Percentiles rank a stretch among this genome's conserved stretches.
Conservation (phyloP, 2,329 filamentous ascomycete genomes). For the Ceratocystis harringtonii region DNA sequence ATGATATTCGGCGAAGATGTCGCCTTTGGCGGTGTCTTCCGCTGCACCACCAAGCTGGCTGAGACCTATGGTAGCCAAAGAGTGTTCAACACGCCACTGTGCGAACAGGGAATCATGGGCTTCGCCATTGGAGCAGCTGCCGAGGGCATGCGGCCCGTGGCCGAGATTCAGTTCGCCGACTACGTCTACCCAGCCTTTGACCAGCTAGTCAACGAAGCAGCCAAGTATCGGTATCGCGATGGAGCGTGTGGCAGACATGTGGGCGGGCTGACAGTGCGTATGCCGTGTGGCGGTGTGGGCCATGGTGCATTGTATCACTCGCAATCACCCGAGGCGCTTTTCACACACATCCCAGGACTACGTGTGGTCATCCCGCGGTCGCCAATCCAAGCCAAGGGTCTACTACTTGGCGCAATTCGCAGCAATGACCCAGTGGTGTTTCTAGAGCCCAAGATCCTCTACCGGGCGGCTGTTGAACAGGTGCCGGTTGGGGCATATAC, state of each 20-base stretch:
- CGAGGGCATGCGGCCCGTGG: constrained; percentile 82
- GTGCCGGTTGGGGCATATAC: constrained; percentile 68
- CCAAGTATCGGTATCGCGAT: constrained; percentile 71
- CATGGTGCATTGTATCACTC: constrained; percentile 82
- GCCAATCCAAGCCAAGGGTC: constrained; percentile 74
- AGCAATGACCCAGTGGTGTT: constrained; percentile 80
- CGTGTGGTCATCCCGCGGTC: constrained; percentile 76
- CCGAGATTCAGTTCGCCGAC: constrained; percentile 92
- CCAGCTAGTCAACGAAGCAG: constrained; percentile 84
- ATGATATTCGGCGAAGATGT: constrained; percentile 94
- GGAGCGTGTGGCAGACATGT: constrained; percentile 42
- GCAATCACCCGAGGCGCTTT: constrained; percentile 76
- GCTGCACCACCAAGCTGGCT: constrained; percentile 80
- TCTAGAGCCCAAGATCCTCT: constrained; percentile 87
- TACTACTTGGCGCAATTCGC: constrained; percentile 62
- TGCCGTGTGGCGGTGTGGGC: constrained; percentile 81
- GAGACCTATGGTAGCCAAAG: constrained; percentile 75
- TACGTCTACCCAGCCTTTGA: constrained; percentile 90
- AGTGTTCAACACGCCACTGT: constrained; percentile 92
- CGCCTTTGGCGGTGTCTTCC: constrained; percentile 90
- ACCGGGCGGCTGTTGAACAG: constrained; percentile 81
- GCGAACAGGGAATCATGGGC: constrained; percentile 85
- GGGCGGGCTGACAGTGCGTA: constrained; percentile 71
- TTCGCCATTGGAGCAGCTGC: constrained; percentile 84
- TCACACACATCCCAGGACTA: constrained; percentile 74